phyloP scores from a whole-genome alignment of 345 rosid genomes.

The Psidium guajava region DNA sequence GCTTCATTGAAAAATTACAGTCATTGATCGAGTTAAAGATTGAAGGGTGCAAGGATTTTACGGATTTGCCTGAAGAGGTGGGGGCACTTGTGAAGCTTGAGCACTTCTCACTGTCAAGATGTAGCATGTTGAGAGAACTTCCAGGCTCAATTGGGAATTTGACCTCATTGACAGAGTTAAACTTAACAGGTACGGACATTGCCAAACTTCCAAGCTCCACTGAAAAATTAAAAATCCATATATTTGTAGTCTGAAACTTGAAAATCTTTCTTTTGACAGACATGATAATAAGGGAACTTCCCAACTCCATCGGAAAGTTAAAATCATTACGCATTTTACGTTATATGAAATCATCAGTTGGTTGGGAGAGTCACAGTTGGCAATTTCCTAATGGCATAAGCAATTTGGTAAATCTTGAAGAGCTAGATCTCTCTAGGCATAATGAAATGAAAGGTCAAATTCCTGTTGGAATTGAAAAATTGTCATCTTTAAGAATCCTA shows the following conservation, averaged over 20 bases:
- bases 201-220: background rate
- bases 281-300: background rate
- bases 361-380: background rate
- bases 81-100: background rate
- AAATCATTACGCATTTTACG: background rate
- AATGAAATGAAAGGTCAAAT: background rate
- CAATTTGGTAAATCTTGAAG: background rate
- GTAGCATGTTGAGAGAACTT: background rate
- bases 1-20: background rate
- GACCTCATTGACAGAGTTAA: background rate
- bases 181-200: background rate
- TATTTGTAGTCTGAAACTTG: background rate
- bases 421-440: background rate
- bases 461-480: background rate
- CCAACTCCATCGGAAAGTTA: background rate
- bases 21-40: background rate
- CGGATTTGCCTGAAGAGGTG: background rate
- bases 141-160: background rate
- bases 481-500: background rate
- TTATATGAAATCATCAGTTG: too few relatives aligned
- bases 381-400: background rate
- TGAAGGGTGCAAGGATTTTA: accelerated
- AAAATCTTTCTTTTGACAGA: background rate
- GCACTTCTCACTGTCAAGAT: background rate
- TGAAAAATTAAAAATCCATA: background rate